These are phyloP conservation scores for Calonectria montana DNA, from an alignment of 2,329 filamentous ascomycete species.

Conservation along the genomic window DNA sequence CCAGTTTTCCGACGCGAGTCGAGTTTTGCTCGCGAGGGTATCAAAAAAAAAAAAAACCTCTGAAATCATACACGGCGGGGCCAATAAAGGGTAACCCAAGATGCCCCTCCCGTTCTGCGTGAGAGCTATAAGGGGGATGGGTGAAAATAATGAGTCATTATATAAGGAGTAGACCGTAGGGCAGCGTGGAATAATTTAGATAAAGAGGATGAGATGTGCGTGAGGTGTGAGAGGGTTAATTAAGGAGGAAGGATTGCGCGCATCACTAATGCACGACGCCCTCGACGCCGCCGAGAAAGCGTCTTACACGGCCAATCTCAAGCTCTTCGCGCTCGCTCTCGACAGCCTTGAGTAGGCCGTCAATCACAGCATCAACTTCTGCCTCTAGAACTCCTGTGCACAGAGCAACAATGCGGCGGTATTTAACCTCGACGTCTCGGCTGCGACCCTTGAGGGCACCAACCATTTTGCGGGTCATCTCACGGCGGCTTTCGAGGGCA, in stretches of 20 bases:
- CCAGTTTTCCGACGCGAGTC: constrained; percentile 38
- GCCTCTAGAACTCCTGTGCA: constrained; percentile 84
- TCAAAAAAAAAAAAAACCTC: constrained; percentile 42
- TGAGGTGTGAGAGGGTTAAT: neutral
- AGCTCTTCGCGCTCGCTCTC: constrained; percentile 86
- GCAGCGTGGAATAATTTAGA: constrained; percentile 1
- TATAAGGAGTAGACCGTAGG: constrained; percentile 16
- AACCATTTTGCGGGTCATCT: constrained; percentile 74
- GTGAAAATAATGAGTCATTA: constrained; percentile 32
- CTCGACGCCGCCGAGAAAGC: constrained; percentile 85
- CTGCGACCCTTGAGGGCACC: constrained; percentile 80
- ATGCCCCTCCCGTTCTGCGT: neutral
- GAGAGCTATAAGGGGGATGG: neutral
- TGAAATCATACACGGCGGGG: constrained; percentile 27
- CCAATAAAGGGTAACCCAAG: constrained; percentile 20
- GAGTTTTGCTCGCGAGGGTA: constrained; percentile 40
- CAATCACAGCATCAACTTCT: constrained; percentile 83
- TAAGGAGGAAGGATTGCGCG: neutral
- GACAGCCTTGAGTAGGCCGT: constrained; percentile 84
- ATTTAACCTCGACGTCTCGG: constrained; percentile 86
- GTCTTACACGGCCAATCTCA: constrained; percentile 80
- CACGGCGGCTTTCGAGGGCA: constrained; percentile 77
- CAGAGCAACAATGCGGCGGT: constrained; percentile 86
- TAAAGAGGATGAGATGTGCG: neutral
- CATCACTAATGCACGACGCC: constrained; percentile 60